Conservation (phyloP, 768 basidiomycete species). For the Chalciporus sphaerocephalus region DNA sequence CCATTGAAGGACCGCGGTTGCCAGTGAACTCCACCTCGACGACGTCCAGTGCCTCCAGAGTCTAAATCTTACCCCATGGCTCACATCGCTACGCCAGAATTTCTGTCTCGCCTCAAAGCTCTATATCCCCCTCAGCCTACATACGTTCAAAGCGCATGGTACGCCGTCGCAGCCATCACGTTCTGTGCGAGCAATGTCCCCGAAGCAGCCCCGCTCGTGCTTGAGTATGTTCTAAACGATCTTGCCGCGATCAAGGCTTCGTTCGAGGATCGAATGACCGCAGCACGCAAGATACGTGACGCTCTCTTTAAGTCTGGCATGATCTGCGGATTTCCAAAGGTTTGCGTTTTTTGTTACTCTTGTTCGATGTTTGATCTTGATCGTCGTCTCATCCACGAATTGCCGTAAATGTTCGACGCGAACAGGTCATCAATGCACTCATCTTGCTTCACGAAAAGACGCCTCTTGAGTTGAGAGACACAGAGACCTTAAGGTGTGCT, state of each 20-base stretch:
- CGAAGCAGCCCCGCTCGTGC: constrained; percentile 54
- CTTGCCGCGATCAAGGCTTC: constrained; percentile 31
- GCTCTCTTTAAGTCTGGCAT: constrained; percentile 59
- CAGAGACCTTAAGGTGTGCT: constrained; percentile 42
- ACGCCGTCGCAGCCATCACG: constrained; percentile 51
- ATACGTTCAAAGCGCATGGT: constrained; percentile 50
- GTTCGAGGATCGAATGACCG: constrained; percentile 35
- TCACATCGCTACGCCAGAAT: constrained; percentile 36
- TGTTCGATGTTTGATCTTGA: too few relatives aligned
- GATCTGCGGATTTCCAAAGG: constrained; percentile 55
- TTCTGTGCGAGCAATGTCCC: constrained; percentile 58
- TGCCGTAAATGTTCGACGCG: too few relatives aligned
- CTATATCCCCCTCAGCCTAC: constrained; percentile 37
- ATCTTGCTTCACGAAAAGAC: constrained; percentile 46
- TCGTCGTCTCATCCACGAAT: too few relatives aligned
- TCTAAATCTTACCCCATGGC: constrained; percentile 10
- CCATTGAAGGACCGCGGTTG: not conserved
- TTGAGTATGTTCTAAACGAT: constrained; percentile 45
- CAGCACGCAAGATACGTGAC: constrained; percentile 57
- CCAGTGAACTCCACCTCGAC: not conserved
- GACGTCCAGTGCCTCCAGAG: too few relatives aligned
- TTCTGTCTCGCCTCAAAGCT: constrained; percentile 42
- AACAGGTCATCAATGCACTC: constrained; percentile 52
- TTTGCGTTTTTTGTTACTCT: constrained; percentile 16
- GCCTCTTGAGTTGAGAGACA: constrained; percentile 50